Evolutionary conservation across 1,139 yeast genomes (phyloP).

Genomic region (Petasospora rhodanensis): DNA sequence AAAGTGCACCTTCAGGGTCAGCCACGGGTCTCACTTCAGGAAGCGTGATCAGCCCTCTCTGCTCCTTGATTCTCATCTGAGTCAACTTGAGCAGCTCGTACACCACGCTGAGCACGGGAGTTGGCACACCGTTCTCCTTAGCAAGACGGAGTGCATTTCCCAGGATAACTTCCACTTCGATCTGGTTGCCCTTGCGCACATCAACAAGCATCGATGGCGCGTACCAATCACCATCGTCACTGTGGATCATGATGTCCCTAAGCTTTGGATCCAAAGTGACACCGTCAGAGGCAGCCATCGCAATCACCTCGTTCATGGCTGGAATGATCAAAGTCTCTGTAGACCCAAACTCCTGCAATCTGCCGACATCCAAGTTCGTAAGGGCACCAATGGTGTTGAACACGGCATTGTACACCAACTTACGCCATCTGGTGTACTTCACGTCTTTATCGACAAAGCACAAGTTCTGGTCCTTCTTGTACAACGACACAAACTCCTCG

Average conservation of each 20-base stretch:
- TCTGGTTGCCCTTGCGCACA: constrained; percentile 60
- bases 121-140: constrained; percentile 43
- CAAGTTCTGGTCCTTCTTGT: constrained; percentile 41
- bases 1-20: constrained; percentile 8
- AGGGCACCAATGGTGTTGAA: constrained; percentile 60
- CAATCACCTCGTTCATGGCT: constrained; percentile 61
- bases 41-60: constrained; percentile 39
- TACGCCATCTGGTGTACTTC: constrained; percentile 62
- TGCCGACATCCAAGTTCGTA: constrained; percentile 52
- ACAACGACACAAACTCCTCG: constrained; percentile 44
- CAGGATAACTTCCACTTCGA: constrained; percentile 67
- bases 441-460: constrained; percentile 44
- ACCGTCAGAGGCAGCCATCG: constrained; percentile 60
- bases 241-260: constrained; percentile 45
- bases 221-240: constrained; percentile 63
- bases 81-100: constrained; percentile 54
- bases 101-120: constrained; percentile 56
- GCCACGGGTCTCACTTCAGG: constrained; percentile 39
- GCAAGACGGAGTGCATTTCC: constrained; percentile 71
- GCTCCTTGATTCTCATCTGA: constrained; percentile 58
- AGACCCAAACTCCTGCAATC: constrained; percentile 53
- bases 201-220: constrained; percentile 75
- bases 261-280: constrained; percentile 42
- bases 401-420: constrained; percentile 64
- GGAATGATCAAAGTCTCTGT: constrained; percentile 47